Conservation (phyloP, 2,329 filamentous ascomycete genomes). For the Phialophora expanda region DNA sequence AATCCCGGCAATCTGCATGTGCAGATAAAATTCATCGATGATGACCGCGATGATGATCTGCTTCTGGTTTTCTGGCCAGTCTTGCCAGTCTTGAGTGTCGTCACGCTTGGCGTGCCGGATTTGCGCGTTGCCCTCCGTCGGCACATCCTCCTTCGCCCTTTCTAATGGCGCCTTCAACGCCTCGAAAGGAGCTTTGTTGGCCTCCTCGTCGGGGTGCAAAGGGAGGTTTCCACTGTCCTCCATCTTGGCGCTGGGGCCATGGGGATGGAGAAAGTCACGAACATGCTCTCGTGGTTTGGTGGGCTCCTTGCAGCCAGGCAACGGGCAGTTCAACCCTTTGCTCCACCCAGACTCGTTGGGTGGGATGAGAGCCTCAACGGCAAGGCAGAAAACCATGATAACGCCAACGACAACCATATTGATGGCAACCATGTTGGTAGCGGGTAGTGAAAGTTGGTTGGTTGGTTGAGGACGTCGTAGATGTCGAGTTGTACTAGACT, state of each 20-base stretch:
- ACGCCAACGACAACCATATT: not conserved
- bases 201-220: not conserved
- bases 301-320: not conserved
- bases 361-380: not conserved
- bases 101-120: conserved; percentile 5
- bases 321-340: not conserved
- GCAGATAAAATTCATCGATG: not conserved
- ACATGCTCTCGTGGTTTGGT: not conserved
- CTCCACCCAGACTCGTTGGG: not conserved
- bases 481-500: not conserved
- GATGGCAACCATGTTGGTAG: not conserved
- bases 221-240: not conserved
- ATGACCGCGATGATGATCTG: not conserved
- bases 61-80: conserved; percentile 4
- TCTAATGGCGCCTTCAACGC: not conserved
- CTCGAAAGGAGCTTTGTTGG: not conserved
- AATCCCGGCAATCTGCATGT: not conserved
- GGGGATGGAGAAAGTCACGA: not conserved
- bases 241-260: not conserved
- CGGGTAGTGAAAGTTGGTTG: not conserved
- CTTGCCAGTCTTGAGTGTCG: not conserved
- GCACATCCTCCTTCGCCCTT: not conserved
- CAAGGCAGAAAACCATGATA: not conserved
- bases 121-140: not conserved
- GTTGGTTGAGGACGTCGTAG: not conserved